phyloP scores from a whole-genome alignment of 805 yeast genomes.

The Candida pseudoglaebosa region DNA sequence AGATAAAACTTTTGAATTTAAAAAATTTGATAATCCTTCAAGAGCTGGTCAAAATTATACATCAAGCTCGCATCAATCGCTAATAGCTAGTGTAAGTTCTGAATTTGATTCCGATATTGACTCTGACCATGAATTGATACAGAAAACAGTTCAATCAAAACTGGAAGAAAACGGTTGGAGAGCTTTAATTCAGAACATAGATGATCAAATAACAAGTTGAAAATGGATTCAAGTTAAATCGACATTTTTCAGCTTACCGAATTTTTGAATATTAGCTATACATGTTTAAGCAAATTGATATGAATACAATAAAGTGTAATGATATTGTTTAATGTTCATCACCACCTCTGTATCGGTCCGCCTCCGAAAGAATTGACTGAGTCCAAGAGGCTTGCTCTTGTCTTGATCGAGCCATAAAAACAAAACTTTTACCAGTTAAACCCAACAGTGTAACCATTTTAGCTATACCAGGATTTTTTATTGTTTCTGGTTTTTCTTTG shows the following conservation, averaged over 20 bases:
- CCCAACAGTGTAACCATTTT: constrained; percentile 54
- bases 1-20: not conserved
- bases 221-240: too few species aligned
- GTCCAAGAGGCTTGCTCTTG: constrained; percentile 88
- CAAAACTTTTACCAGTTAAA: constrained; percentile 61
- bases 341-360: constrained; percentile 35
- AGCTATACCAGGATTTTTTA: constrained; percentile 41
- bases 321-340: not conserved
- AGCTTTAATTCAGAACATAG: constrained; percentile 8
- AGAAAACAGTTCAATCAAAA: constrained; percentile 1
- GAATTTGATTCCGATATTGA: constrained; percentile 18
- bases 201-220: constrained; percentile 6
- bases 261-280: too few species aligned
- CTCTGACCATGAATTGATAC: constrained; percentile 20
- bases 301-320: too few species aligned
- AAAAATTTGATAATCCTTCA: constrained; percentile 4
- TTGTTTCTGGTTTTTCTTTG: constrained; percentile 12
- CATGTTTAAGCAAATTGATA: too few species aligned
- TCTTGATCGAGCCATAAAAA: constrained; percentile 77
- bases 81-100: constrained; percentile 1
- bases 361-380: constrained; percentile 37
- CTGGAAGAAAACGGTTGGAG: constrained; percentile 7
- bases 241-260: too few species aligned
- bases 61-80: not conserved
- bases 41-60: not conserved